Conservation (phyloP, 306 rosid species). For the Malus sylvestris region DNA sequence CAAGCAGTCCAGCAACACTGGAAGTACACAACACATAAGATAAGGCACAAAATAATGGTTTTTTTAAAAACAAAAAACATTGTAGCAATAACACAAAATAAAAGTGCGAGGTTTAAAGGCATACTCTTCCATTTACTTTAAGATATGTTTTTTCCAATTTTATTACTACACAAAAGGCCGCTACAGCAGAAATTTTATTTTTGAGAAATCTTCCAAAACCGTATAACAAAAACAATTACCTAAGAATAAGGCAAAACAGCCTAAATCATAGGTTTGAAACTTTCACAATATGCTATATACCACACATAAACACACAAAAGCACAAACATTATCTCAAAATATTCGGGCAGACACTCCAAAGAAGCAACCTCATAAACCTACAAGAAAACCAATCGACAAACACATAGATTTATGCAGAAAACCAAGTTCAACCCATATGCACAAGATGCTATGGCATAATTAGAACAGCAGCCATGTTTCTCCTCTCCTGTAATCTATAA, state of each 20-base stretch:
- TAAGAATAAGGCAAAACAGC: not conserved
- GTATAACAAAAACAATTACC: not conserved
- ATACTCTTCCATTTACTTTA: not conserved
- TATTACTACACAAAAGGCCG: not conserved
- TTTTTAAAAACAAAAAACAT: not conserved
- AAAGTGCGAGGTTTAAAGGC: not conserved
- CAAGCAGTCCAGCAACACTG: not conserved
- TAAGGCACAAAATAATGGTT: not conserved
- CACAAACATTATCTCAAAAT: not conserved
- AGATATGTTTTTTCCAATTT: not conserved
- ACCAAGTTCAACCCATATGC: conserved; percentile 6
- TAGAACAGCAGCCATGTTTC: not conserved
- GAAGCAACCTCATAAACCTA: not conserved
- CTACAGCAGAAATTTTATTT: not conserved
- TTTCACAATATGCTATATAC: not conserved
- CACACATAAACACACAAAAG: not conserved
- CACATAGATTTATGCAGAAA: not conserved
- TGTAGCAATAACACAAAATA: not conserved
- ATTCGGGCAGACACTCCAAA: not conserved
- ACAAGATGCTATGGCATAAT: not conserved
- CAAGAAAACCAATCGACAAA: not conserved
- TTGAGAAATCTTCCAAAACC: not conserved
- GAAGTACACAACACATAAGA: not conserved
- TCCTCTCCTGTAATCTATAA: conserved; percentile 13
- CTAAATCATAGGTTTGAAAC: not conserved